Conservation (phyloP, 257 asterid species). For the Echites panduratus region DNA sequence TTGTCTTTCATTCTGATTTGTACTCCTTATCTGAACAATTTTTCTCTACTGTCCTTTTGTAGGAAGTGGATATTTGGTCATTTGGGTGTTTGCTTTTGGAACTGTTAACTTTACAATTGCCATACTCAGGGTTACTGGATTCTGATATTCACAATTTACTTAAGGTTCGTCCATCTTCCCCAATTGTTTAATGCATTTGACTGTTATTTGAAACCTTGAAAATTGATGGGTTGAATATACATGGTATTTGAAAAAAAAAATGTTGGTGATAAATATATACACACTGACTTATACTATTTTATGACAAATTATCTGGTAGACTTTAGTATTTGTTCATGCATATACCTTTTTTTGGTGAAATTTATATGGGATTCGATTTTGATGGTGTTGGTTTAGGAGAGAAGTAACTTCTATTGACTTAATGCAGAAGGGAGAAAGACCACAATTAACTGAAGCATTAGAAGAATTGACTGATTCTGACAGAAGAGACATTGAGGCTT, state of each 20-base stretch:
- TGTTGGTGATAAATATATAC: background rate
- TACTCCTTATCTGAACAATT: background rate
- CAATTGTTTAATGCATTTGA: background rate
- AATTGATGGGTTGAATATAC: background rate
- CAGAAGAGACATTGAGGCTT: conserved; percentile 5
- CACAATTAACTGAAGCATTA: conserved; percentile 26
- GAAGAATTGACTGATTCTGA: conserved; percentile 23
- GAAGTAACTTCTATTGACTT: conserved; percentile 1
- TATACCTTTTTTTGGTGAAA: background rate
- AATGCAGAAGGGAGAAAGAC: conserved; percentile 36
- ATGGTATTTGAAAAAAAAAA: too few species aligned
- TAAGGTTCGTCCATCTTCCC: conserved; percentile 35
- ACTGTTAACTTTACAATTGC: conserved; percentile 63
- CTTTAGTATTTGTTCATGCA: too few species aligned
- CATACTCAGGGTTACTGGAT: conserved; percentile 54
- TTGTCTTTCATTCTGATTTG: background rate
- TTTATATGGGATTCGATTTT: too few species aligned
- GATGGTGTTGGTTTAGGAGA: background rate
- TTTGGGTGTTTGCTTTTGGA: conserved; percentile 85
- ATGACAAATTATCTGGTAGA: background rate
- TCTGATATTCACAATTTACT: conserved; percentile 44
- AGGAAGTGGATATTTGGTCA: conserved; percentile 96
- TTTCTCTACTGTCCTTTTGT: conserved; percentile 11
- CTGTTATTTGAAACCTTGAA: background rate
- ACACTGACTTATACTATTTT: background rate